Evolutionary conservation across 257 asterid species (phyloP).

Genomic region (Vinca minor): DNA sequence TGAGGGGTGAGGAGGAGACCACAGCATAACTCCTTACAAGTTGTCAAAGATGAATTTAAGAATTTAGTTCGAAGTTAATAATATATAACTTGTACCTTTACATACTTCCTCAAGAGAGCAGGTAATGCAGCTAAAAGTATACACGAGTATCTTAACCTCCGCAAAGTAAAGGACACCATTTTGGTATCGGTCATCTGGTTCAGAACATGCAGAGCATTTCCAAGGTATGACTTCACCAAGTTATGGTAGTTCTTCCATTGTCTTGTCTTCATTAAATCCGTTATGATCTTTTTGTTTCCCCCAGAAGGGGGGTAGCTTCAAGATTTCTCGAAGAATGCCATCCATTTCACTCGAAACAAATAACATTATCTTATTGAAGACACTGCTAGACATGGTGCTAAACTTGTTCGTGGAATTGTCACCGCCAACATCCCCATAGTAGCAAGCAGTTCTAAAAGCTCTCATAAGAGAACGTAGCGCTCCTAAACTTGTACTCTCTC

Average conservation of each 20-base stretch:
- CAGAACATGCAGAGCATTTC: slow-evolving; percentile 72
- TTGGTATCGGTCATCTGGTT: slow-evolving; percentile 90
- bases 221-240: slow-evolving; percentile 95
- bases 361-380: slow-evolving; percentile 79
- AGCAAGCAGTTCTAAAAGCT: slow-evolving; percentile 85
- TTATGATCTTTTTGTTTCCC: slow-evolving; percentile 56
- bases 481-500: slow-evolving; percentile 46
- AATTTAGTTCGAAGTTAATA: not conserved
- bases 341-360: slow-evolving; percentile 89
- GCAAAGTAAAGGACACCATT: slow-evolving; percentile 75
- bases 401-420: slow-evolving; percentile 49
- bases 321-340: slow-evolving; percentile 60
- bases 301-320: slow-evolving; percentile 61
- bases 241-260: slow-evolving; percentile 72
- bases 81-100: slow-evolving; percentile 46
- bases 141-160: slow-evolving; percentile 58
- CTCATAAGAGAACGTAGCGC: slow-evolving; percentile 71
- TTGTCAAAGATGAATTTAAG: not conserved
- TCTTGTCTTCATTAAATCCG: slow-evolving; percentile 46
- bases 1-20: not conserved
- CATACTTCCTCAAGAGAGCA: slow-evolving; percentile 73
- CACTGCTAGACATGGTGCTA: slow-evolving; percentile 71
- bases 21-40: not conserved
- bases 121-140: slow-evolving; percentile 82
- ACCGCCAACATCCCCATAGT: slow-evolving; percentile 78